These are phyloP conservation scores for Calonectria crousiana DNA, from an alignment of 2,329 filamentous ascomycete species.

Conservation along the genomic window DNA sequence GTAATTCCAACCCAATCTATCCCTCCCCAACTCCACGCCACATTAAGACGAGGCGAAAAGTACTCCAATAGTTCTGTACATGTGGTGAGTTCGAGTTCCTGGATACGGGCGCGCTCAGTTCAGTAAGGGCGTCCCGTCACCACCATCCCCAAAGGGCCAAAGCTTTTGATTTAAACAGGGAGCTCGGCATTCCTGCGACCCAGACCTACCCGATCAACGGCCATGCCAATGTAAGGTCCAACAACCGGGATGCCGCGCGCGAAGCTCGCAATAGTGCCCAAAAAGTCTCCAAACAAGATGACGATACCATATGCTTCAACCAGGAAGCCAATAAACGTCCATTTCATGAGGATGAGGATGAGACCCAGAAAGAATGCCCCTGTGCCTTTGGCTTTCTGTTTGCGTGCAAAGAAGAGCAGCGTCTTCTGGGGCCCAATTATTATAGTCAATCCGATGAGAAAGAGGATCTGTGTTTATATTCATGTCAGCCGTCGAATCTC, in stretches of 20 bases:
- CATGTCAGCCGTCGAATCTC: constrained; percentile 29
- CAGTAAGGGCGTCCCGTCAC: background rate
- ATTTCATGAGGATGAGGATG: constrained; percentile 85
- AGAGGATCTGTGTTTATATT: constrained; percentile 79
- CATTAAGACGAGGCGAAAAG: constrained; percentile 28
- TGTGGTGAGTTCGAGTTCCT: constrained; percentile 11
- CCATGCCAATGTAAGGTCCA: constrained; percentile 84
- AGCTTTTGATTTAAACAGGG: constrained; percentile 71
- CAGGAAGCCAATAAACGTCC: constrained; percentile 91
- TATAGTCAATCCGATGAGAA: constrained; percentile 94
- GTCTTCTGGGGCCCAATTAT: constrained; percentile 96
- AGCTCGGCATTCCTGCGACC: constrained; percentile 81
- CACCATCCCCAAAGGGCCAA: background rate
- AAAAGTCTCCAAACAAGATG: constrained; percentile 94
- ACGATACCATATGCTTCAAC: constrained; percentile 95
- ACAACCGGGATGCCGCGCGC: constrained; percentile 86
- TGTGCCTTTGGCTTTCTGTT: constrained; percentile 92
- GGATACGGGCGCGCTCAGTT: background rate
- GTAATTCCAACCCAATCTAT: constrained; percentile 36
- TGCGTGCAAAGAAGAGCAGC: constrained; percentile 91
- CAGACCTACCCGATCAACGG: constrained; percentile 77
- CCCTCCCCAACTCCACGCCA: constrained; percentile 33
- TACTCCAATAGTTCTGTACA: constrained; percentile 17
- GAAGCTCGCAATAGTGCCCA: constrained; percentile 91
- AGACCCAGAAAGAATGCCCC: constrained; percentile 89